Percentiles rank a stretch among this genome's conserved stretches.
Evolutionary conservation across 2,329 filamentous ascomycete genomes (phyloP).

Genomic region (Colletotrichum plurivorum): DNA sequence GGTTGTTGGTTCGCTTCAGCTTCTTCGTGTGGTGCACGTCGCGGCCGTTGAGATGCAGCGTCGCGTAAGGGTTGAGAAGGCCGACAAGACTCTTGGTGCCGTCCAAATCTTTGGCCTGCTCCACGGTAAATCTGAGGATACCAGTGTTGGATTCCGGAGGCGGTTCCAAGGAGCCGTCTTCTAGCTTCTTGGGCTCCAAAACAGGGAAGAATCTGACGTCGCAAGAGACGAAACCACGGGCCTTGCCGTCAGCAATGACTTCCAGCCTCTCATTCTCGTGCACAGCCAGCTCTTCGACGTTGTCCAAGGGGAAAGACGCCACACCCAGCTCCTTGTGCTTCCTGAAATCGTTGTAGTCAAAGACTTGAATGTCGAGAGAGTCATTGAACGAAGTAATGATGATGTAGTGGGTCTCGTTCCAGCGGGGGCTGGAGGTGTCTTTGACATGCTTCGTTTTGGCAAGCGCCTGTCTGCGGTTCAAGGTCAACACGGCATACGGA

Average conservation of each 20-base stretch:
- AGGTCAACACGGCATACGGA: constrained; percentile 87
- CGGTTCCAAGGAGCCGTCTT: constrained; percentile 84
- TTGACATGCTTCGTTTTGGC: constrained; percentile 90
- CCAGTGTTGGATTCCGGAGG: constrained; percentile 92
- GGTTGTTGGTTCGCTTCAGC: constrained; percentile 96
- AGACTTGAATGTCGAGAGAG: constrained; percentile 85
- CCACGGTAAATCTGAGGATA: constrained; percentile 92
- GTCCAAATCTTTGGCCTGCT: constrained; percentile 97
- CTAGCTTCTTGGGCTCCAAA: constrained; percentile 77
- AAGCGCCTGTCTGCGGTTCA: constrained; percentile 86
- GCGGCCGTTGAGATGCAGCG: constrained; percentile 91
- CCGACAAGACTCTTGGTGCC: constrained; percentile 93
- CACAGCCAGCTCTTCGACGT: constrained; percentile 81
- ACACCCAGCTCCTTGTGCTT: constrained; percentile 96
- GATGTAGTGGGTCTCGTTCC: constrained; percentile 97
- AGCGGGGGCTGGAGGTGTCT: constrained; percentile 88
- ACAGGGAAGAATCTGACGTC: constrained; percentile 98
- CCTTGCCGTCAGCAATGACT: constrained; percentile 85
- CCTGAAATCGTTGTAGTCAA: constrained; percentile 94
- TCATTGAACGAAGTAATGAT: constrained; percentile 94
- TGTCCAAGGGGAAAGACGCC: constrained; percentile 87
- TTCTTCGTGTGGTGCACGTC: constrained; percentile 91
- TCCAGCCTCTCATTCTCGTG: constrained; percentile 90
- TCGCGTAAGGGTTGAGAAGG: constrained; percentile 90
- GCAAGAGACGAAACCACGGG: constrained; percentile 82